A percentile compares a stretch with the other conserved stretches of the same genome.
Evolutionary conservation across 164 flowering plant genomes (phyloP).

Genomic region (Nymphaea colorata): DNA sequence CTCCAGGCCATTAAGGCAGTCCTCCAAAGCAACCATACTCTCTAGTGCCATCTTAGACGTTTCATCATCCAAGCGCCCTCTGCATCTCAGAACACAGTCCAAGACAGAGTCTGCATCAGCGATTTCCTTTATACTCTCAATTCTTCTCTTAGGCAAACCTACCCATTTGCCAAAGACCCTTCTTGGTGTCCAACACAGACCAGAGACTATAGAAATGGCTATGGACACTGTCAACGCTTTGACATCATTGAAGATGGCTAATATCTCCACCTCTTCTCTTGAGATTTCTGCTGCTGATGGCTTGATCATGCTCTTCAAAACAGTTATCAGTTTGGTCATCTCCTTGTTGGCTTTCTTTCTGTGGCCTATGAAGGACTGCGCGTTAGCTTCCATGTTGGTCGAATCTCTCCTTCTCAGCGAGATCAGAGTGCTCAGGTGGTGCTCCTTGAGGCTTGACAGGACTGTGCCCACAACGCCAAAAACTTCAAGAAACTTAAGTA

Average conservation of each 20-base stretch:
- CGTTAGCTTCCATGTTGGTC: conserved; percentile 17
- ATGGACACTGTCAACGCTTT: conserved; percentile 23
- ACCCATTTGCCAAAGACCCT: conserved; percentile 18
- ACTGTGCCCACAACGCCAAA: conserved; percentile 49
- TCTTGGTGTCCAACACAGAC: conserved; percentile 12
- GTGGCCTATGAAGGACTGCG: conserved; percentile 16
- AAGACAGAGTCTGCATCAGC: conserved; percentile 27
- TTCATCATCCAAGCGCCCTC: conserved; percentile 30
- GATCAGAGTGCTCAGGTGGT: conserved; percentile 37
- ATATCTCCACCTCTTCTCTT: conserved; percentile 26
- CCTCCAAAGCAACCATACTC: conserved; percentile 42
- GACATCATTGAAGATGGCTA: conserved; percentile 21
- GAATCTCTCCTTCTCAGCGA: conserved; percentile 30
- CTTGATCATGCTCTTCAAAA: conserved; percentile 7
- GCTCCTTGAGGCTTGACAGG: conserved; percentile 34
- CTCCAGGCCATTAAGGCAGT: conserved; percentile 38
- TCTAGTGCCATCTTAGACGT: conserved; percentile 30
- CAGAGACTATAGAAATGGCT: conserved; percentile 13
- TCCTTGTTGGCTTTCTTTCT: conserved; percentile 32
- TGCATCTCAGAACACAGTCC: conserved; percentile 23
- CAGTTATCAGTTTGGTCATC: conserved; percentile 18
- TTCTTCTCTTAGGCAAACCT: conserved; percentile 18
- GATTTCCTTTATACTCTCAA: conserved; percentile 14
- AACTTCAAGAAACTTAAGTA: conserved; percentile 50
- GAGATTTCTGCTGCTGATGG: background rate